Conservation (phyloP, 306 rosid species). For the Lotus japonicus region DNA sequence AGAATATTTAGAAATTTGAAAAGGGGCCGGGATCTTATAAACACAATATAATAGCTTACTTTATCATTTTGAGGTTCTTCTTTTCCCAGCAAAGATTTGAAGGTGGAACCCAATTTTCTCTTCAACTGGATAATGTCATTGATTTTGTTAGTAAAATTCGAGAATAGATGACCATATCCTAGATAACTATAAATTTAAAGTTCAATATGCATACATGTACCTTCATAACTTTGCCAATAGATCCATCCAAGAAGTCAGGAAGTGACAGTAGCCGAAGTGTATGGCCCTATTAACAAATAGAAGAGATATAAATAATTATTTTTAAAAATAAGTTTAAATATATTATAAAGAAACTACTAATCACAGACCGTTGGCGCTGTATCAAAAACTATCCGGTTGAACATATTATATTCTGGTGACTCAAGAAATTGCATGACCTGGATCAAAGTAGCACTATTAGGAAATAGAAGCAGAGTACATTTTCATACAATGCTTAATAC, state of each 20-base stretch:
- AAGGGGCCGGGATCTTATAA: not conserved
- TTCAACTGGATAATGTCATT: slow-evolving; percentile 24
- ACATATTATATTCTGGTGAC: slow-evolving; percentile 61
- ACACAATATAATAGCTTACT: slow-evolving; percentile 38
- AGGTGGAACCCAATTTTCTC: slow-evolving; percentile 36
- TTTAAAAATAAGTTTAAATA: not conserved
- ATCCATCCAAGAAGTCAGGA: slow-evolving; percentile 82
- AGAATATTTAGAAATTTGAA: slow-evolving; percentile 12
- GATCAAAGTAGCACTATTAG: slow-evolving; percentile 25
- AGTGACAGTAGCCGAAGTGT: slow-evolving; percentile 72
- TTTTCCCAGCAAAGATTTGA: slow-evolving; percentile 70
- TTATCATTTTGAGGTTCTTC: slow-evolving; percentile 42
- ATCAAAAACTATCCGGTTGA: slow-evolving; percentile 79
- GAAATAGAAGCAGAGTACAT: not conserved
- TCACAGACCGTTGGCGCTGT: slow-evolving; percentile 75
- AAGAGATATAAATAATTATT: not conserved
- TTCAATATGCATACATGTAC: slow-evolving; percentile 33
- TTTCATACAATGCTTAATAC: not conserved
- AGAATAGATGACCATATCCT: not conserved
- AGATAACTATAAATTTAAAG: not conserved
- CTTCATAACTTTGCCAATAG: slow-evolving; percentile 69
- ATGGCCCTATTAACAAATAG: slow-evolving; percentile 56
- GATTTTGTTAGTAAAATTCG: not conserved
- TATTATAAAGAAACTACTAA: not conserved
- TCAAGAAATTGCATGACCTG: slow-evolving; percentile 90